Base-by-base conservation (phyloP, 768 basidiomycete genomes). In the Sutorius australiensis region DNA sequence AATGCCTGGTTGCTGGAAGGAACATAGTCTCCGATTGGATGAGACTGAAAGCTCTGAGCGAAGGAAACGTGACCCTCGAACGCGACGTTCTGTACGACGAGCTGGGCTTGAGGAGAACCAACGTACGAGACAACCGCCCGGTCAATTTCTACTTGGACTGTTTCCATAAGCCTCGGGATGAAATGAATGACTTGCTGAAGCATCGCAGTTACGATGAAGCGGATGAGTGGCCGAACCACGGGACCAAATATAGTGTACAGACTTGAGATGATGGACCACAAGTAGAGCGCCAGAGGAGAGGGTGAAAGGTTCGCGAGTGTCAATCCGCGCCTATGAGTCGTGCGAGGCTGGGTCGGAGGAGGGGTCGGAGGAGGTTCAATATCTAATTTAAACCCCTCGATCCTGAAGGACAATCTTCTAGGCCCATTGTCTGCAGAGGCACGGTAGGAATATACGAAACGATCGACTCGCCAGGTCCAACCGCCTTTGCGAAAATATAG, bases 151-250 rank as follows among this genome's bases (percentile, higher is more conserved):
- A 90, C 82, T 44, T 84, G 81, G 24, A 89, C 65, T 0, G 81
- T 79, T 57, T 85, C 83, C 31, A 82, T 83, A 44, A 90, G 75
- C 47, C 76, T 74, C n/a, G 88, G 89, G 2, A 90, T 74, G 68
- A 79, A 80, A 46, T 77, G 77, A 56, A 90, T 86, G 53, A 78
- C 67, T 53, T 83, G 63, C 21, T 82, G 82, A 28, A 89, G 73
- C 48, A 70, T 69, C 5, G 76, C 72, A 13, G 84, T 78, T 30
- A 84, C 80, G 50, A 72, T 68, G 2, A 77, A 64, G 36, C 87
- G 84, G 52, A 85, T 68, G 10, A 81, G 46, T 2, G 89, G 87
- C 16, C 88, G 80, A 45, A 86, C 61, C 50, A 72, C 74, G 10
- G 86, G 87, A 56, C 87, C 85, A 8, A 83, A 58, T 21, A 74